A percentile compares a stretch with the other conserved stretches of the same genome.
These are phyloP conservation scores for Saccharomycopsis guyanensis DNA, from an alignment of 805 yeast genomes.

Conservation along the genomic window DNA sequence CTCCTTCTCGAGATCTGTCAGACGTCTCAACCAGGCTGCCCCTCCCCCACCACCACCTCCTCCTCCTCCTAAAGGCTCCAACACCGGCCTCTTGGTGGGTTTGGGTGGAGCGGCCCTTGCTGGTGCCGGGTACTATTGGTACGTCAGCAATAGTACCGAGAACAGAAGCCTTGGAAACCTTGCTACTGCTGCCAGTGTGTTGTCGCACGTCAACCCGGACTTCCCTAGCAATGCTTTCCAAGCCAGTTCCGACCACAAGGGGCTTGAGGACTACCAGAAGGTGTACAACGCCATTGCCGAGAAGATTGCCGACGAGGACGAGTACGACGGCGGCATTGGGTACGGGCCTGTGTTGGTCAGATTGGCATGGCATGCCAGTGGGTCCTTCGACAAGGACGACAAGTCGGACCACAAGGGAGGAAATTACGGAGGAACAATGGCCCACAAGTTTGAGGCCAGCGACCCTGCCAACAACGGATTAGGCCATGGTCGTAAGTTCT, in stretches of 20 bases:
- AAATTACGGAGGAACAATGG: slow-evolving; percentile 65
- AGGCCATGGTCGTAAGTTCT: slow-evolving; percentile 45
- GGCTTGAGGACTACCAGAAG: slow-evolving; percentile 47
- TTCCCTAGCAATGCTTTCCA: slow-evolving; percentile 1
- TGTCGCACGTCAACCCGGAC: background rate
- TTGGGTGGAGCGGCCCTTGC: slow-evolving; percentile 1
- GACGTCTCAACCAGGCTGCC: background rate
- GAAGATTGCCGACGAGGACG: slow-evolving; percentile 43
- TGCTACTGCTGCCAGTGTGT: slow-evolving; percentile 11
- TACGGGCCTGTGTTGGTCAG: slow-evolving; percentile 74
- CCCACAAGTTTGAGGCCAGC: slow-evolving; percentile 37
- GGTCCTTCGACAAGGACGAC: slow-evolving; percentile 60
- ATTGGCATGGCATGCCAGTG: slow-evolving; percentile 81
- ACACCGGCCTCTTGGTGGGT: background rate
- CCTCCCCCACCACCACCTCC: background rate
- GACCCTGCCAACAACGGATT: slow-evolving; percentile 63
- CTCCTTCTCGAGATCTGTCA: background rate
- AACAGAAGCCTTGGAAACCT: background rate
- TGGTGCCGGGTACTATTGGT: slow-evolving; percentile 2
- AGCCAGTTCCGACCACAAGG: slow-evolving; percentile 2
- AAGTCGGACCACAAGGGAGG: slow-evolving; percentile 51
- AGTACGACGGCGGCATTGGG: slow-evolving; percentile 59
- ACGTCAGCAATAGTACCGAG: background rate
- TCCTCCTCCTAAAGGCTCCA: background rate
- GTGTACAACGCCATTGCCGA: slow-evolving; percentile 69